Evolutionary conservation across 2,329 filamentous ascomycete species (phyloP), one percentile per base, ranked within the genome.

Genomic region (Pyrenophora teres): DNA sequence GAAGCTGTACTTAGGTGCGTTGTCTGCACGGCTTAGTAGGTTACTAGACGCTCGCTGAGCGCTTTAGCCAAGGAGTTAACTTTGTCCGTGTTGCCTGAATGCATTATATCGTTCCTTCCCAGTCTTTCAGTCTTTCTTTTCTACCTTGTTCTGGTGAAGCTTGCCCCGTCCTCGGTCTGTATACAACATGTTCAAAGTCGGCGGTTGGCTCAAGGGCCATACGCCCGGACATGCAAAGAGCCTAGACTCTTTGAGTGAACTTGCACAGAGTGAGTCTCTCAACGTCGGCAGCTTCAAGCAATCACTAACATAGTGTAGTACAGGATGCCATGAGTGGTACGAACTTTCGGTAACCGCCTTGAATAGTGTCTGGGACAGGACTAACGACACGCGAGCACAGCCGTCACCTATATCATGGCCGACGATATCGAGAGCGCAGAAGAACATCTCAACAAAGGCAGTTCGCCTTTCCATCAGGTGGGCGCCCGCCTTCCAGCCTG

Each of bases 391-490:
- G 53, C 57, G 57, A 64, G 46, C 50, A 72, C 68, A 71, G 88
- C 89, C 33, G 85, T 87, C 4, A 81, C 83, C 7, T 78, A 89
- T 50, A 90, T 96, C 63, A 88, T 96, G 81, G 88, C 94, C 69
- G 92, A 96, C 75, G 91, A 97, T 75, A 87, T 97, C 54, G 89
- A 91, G 31, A 86, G 84, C 33, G 94, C 94, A 5, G 90, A 95
- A 75, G 80, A 80, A 54, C 84, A 85, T 36, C 80, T 96, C 31
- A 82, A 83, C 43, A 83, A 87, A 60, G 87, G 89, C 38, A 82
- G 83, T 61, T 96, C 92, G 5, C 84, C 90, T n/a, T 97, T 95
- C 69, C 94, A 99, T 74, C 85, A 85, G 76, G 83, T 86, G 66
- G 51, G 62, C 25, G 21, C 18, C 16, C 21, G 25, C 39, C 40